These are phyloP conservation scores for Daldinia sp. DNA, from an alignment of 2,329 filamentous ascomycete species.

Conservation along the genomic window DNA sequence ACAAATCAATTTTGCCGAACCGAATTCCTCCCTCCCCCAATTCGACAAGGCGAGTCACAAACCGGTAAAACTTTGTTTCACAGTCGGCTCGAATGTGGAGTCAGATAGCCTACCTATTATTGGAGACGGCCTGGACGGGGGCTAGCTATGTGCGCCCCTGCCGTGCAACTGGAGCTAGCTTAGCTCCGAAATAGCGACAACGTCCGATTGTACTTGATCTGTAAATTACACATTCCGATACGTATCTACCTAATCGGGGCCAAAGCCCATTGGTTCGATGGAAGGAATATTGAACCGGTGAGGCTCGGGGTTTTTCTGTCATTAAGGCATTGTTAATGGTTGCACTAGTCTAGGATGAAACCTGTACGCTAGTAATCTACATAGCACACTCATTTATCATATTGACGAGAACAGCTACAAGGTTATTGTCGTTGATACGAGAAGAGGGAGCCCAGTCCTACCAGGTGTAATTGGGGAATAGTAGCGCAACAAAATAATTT, in stretches of 20 bases:
- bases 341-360: background rate
- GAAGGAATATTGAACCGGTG: slow-evolving; percentile 16
- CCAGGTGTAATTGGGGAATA: background rate
- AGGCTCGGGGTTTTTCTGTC: slow-evolving; percentile 3
- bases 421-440: background rate
- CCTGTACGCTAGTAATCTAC: background rate
- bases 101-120: slow-evolving; percentile 23
- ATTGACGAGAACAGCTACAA: background rate
- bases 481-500: background rate
- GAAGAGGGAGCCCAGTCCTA: background rate
- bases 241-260: background rate
- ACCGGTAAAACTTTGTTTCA: slow-evolving; percentile 31
- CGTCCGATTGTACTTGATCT: slow-evolving; percentile 18
- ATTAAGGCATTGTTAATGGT: background rate
- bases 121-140: slow-evolving; percentile 26
- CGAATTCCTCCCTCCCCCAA: slow-evolving; percentile 9
- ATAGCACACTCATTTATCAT: background rate
- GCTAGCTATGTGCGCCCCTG: slow-evolving; percentile 26
- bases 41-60: slow-evolving; percentile 30
- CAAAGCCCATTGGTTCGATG: slow-evolving; percentile 14
- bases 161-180: slow-evolving; percentile 29
- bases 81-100: slow-evolving; percentile 28
- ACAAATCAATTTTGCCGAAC: slow-evolving; percentile 29
- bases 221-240: slow-evolving; percentile 8
- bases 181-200: slow-evolving; percentile 32